A percentile compares a stretch with the other conserved stretches of the same genome.
Evolutionary conservation across 495 filamentous ascomycete genomes (phyloP).

Genomic region (Beverwykella pulmonaria): DNA sequence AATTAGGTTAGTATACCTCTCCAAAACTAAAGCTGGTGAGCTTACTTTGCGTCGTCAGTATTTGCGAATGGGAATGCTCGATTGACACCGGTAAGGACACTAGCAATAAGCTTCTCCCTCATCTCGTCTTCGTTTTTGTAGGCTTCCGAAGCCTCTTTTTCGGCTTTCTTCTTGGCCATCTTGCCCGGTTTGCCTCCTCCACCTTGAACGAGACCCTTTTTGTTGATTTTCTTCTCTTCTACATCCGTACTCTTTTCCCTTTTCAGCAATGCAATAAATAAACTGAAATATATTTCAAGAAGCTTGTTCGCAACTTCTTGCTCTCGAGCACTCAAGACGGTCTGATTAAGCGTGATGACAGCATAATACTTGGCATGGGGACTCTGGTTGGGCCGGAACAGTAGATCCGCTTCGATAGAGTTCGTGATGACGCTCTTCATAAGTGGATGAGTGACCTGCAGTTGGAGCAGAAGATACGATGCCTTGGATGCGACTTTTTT

Average conservation of each 20-base stretch:
- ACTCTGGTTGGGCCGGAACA: slow-evolving; percentile 85
- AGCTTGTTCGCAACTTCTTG: slow-evolving; percentile 78
- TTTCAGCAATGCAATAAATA: slow-evolving; percentile 79
- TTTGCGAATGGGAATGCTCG: slow-evolving; percentile 91
- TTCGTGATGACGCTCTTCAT: slow-evolving; percentile 90
- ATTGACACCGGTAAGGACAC: slow-evolving; percentile 90
- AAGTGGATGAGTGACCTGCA: slow-evolving; percentile 80
- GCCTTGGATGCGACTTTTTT: slow-evolving; percentile 92
- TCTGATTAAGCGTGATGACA: slow-evolving; percentile 95
- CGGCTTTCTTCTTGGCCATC: slow-evolving; percentile 51
- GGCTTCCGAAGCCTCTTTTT: slow-evolving; percentile 58
- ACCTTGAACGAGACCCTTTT: slow-evolving; percentile 54
- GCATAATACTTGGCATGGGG: slow-evolving; percentile 92
- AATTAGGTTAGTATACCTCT: not conserved
- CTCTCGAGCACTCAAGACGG: slow-evolving; percentile 81
- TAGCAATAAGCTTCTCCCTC: slow-evolving; percentile 86
- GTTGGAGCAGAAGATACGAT: slow-evolving; percentile 88
- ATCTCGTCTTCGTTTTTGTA: slow-evolving; percentile 62
- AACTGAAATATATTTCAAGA: slow-evolving; percentile 83
- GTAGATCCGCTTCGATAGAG: slow-evolving; percentile 79
- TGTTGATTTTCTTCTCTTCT: slow-evolving; percentile 28
- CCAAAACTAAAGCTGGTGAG: slow-evolving; percentile 19
- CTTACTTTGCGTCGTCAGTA: slow-evolving; percentile 70
- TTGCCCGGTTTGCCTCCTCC: slow-evolving; percentile 54
- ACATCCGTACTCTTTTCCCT: slow-evolving; percentile 47